A percentile compares a stretch with the other conserved stretches of the same genome.
phyloP scores from a whole-genome alignment of 1,284 basidiomycete genomes.

The Coniferiporia sulphurascens region DNA sequence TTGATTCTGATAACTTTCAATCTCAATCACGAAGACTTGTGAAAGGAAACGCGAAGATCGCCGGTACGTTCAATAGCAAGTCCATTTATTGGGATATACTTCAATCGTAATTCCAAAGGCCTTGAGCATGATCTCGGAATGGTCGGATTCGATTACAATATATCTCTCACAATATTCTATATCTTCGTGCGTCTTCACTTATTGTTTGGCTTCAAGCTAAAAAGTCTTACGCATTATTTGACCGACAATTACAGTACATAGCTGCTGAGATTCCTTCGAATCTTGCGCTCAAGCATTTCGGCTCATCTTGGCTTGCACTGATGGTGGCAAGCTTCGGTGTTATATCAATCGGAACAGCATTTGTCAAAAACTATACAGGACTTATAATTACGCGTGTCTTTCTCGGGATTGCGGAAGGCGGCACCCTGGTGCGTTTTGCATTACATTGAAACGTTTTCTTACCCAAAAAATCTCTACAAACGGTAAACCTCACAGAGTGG shows the following conservation, averaged over 20 bases:
- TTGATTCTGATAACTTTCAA: neutral
- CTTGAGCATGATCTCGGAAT: conserved; percentile 42
- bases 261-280: conserved; percentile 22
- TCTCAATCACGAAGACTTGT: neutral
- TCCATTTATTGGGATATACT: neutral
- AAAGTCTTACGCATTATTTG: neutral
- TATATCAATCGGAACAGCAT: conserved; percentile 29
- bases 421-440: conserved; percentile 22
- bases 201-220: conserved; percentile 21
- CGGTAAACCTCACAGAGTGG: conserved; percentile 10
- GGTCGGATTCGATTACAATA: conserved; percentile 40
- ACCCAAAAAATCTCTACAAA: neutral
- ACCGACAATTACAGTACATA: conserved; percentile 9
- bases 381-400: conserved; percentile 28
- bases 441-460: neutral
- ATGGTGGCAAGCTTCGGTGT: conserved; percentile 20
- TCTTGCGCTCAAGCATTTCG: conserved; percentile 21
- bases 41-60: conserved; percentile 17
- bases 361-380: conserved; percentile 25
- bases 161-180: conserved; percentile 26
- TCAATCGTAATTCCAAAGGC: conserved; percentile 24
- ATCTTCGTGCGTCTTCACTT: conserved; percentile 10
- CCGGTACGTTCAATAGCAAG: neutral
- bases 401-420: conserved; percentile 30
- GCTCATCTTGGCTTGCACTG: conserved; percentile 20